Percentiles rank a stretch among this genome's conserved stretches.
These are phyloP conservation scores for Balamuthia mandrillaris DNA, from an alignment of 208 protist species.

Conservation along the genomic window DNA sequence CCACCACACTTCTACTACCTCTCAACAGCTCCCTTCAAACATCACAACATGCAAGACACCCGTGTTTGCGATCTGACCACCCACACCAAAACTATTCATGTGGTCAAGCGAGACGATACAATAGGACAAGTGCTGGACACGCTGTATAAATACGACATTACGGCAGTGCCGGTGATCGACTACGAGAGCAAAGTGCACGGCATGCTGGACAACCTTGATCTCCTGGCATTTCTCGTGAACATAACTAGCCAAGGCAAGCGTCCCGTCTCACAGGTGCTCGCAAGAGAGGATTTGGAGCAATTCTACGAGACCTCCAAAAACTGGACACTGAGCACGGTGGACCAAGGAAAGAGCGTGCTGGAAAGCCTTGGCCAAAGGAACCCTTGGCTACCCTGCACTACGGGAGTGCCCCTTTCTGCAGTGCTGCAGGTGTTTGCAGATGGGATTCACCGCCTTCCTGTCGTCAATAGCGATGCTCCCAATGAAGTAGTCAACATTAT, in stretches of 20 bases:
- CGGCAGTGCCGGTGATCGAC: background rate
- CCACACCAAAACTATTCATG: too few species aligned
- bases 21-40: too few species aligned
- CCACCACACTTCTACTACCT: too few species aligned
- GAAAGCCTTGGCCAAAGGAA: background rate
- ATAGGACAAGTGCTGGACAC: background rate
- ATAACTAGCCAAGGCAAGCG: background rate
- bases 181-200: background rate
- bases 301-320: background rate
- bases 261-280: background rate
- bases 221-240: conserved; percentile 16
- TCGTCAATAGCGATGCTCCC: background rate
- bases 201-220: background rate
- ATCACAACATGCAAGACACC: too few species aligned
- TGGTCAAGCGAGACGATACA: too few species aligned
- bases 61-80: too few species aligned
- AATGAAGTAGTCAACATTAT: background rate
- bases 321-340: background rate
- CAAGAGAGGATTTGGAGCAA: conserved; percentile 16
- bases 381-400: conserved; percentile 15
- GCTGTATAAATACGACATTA: conserved; percentile 14
- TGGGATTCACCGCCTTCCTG: background rate
- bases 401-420: background rate
- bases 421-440: background rate
- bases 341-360: background rate